phyloP scores from a whole-genome alignment of 2,329 filamentous ascomycete species.

The Plenodomus tracheiphilus region DNA sequence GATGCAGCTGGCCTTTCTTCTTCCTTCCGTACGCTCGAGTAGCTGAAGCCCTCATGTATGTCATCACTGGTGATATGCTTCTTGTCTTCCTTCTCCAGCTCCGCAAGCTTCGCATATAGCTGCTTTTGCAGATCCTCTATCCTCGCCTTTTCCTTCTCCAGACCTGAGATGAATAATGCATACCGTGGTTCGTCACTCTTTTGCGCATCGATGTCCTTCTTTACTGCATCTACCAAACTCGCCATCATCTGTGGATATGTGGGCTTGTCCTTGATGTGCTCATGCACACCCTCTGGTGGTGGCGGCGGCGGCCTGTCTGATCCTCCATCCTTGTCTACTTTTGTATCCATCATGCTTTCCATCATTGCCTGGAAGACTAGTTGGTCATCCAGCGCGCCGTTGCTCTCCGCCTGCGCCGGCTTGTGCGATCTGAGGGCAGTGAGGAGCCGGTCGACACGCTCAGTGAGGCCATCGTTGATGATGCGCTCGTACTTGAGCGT shows the following conservation, averaged over 20 bases:
- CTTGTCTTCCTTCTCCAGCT: constrained; percentile 81
- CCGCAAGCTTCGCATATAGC: constrained; percentile 71
- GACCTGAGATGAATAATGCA: constrained; percentile 75
- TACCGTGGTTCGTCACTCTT: constrained; percentile 70
- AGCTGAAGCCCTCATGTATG: constrained; percentile 88
- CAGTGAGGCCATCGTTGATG: constrained; percentile 88
- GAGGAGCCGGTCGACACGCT: constrained; percentile 80
- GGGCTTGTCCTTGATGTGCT: constrained; percentile 72
- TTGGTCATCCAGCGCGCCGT: constrained; percentile 63
- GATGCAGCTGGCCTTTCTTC: constrained; percentile 26
- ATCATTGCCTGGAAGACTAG: constrained; percentile 88
- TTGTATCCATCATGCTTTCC: constrained; percentile 67
- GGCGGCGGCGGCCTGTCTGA: constrained; percentile 68
- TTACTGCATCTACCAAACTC: constrained; percentile 91
- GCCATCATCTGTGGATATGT: constrained; percentile 98
- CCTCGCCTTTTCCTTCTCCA: constrained; percentile 75
- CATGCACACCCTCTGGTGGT: constrained; percentile 78
- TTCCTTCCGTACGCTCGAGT: constrained; percentile 67
- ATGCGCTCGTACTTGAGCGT: constrained; percentile 89
- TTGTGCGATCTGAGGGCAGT: constrained; percentile 74
- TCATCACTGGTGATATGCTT: constrained; percentile 93
- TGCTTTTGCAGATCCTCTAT: constrained; percentile 78
- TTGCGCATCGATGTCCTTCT: constrained; percentile 75
- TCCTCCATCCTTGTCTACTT: constrained; percentile 51
- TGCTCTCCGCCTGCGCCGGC: constrained; percentile 43